phyloP scores from a whole-genome alignment of 129 eudicot genomes.

The Pseudognaphalium luteoalbum region DNA sequence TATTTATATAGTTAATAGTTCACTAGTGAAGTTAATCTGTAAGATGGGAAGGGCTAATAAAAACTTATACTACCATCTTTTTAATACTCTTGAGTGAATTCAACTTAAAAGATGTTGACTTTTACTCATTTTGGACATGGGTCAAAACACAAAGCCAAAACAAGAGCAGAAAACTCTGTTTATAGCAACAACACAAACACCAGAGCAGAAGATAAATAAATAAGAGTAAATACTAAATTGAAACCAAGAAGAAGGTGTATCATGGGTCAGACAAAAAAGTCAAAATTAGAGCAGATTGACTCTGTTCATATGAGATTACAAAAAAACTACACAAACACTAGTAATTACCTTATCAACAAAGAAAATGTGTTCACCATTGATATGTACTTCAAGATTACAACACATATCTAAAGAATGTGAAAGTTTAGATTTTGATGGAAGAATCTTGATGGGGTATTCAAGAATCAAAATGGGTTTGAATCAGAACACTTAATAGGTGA shows the following conservation, averaged over 20 bases:
- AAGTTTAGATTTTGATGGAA: not conserved
- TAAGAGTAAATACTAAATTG: not conserved
- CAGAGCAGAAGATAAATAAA: not conserved
- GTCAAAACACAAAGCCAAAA: not conserved
- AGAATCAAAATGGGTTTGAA: slow-evolving; percentile 5
- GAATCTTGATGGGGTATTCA: slow-evolving; percentile 10
- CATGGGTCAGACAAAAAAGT: not conserved
- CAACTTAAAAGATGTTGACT: not conserved
- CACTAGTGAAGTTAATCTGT: not conserved
- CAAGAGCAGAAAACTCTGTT: not conserved
- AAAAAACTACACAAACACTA: not conserved
- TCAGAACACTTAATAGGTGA: not conserved
- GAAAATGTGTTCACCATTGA: slow-evolving; percentile 62
- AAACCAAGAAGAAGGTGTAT: not conserved
- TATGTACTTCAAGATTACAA: slow-evolving; percentile 57
- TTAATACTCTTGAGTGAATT: not conserved
- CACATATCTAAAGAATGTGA: slow-evolving; percentile 29
- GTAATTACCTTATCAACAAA: slow-evolving; percentile 49
- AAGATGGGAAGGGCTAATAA: not conserved
- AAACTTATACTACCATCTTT: not conserved
- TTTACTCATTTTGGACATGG: not conserved
- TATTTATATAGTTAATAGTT: not conserved
- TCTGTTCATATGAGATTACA: not conserved
- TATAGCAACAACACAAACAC: not conserved
- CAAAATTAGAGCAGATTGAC: not conserved